Base-by-base conservation (phyloP, 2,329 filamentous ascomycete genomes). In the Aulographum hederae region DNA sequence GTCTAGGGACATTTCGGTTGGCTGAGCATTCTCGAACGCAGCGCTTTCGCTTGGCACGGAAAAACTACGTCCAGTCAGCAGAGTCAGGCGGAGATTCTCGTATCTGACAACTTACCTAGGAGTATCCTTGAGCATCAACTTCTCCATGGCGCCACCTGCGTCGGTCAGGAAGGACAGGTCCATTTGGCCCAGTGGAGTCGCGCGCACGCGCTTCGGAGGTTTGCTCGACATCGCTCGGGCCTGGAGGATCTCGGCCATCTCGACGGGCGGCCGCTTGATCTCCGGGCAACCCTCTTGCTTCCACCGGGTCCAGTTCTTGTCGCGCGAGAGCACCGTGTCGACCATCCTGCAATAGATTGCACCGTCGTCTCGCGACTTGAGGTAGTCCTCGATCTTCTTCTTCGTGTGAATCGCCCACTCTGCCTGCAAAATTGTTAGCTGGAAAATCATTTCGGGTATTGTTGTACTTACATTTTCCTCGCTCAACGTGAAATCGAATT, bases 301-400 rank as follows among this genome's bases (percentile, higher is more conserved):
- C 89, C 89, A 99, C 39, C 84, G 77, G 28, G 91, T 84, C 91
- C 91, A 98, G 49, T 95, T 94, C 60, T 94, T 95, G 53, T 99
- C 89, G 39, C 89, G 69, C 16, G 82, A 81, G 18, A 98, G 69
- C 19, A 98, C 86, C 10, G 85, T 95, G 51, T 95, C 86, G 19
- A 98, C 84, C 71, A 95, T 92, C 25, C 89, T 77, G 54, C 84
- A 78, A 53, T 95, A 98, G 53, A 92, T 92, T 39, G 81, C 79
- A 18, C 89, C 89, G 46, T 92, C 85, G 12, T 65, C 58, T 14
- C 80, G 80, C 43, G 75, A 67, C 47, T 78, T 78, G 34, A 98
- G 67, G 52, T 94, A 93, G 36, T 73, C 71, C 36, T 78, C 78
- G 44, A 95, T 92, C 5, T 65, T 63, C 23, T 66, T 67, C 47